These are phyloP conservation scores for Solanum chacoense DNA, from an alignment of 305 asterid genomes.

Conservation along the genomic window DNA sequence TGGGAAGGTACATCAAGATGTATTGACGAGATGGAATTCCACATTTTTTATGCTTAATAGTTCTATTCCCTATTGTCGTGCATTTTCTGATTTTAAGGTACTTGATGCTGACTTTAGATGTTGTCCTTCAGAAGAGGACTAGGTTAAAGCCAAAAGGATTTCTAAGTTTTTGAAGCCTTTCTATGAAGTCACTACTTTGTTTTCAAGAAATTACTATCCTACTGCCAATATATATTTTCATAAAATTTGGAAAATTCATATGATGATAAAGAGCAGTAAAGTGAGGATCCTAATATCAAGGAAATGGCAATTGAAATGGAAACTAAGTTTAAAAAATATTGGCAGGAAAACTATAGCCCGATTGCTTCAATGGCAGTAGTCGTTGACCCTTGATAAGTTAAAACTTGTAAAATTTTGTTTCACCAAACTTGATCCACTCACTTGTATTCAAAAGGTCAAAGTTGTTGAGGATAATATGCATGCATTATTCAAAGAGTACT, in stretches of 20 bases:
- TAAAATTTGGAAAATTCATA: background rate
- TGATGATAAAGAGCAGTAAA: background rate
- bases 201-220: background rate
- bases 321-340: too few relatives aligned
- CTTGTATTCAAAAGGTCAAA: background rate
- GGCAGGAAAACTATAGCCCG: background rate
- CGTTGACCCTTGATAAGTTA: background rate
- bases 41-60: background rate
- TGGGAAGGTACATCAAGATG: background rate
- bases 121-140: background rate
- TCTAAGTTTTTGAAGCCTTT: background rate
- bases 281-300: background rate
- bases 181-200: background rate
- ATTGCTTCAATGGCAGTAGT: background rate
- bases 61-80: background rate
- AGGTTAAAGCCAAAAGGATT: too few relatives aligned
- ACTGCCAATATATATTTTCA: background rate
- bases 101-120: background rate
- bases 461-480: background rate
- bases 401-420: background rate
- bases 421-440: background rate
- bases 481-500: background rate
- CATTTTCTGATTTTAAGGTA: background rate
- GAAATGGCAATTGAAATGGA: background rate
- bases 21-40: background rate